Evolutionary conservation across 2,329 filamentous ascomycete species (phyloP).

Genomic region (Penicillium aurantiogriseum): DNA sequence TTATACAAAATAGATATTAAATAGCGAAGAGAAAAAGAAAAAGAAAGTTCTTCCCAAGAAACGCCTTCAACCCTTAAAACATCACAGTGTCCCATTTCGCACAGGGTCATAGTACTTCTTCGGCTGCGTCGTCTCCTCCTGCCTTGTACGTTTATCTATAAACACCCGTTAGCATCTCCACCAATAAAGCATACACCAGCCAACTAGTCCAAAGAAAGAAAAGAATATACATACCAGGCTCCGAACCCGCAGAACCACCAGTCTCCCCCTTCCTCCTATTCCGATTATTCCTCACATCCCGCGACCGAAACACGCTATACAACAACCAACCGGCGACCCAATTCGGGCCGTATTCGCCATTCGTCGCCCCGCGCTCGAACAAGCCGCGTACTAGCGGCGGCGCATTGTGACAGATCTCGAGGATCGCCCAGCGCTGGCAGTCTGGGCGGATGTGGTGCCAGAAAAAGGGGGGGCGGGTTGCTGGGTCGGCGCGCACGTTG

Average conservation of each 20-base stretch:
- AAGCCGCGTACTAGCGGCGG: slow-evolving; percentile 38
- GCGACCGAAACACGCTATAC: slow-evolving; percentile 49
- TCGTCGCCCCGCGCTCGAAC: slow-evolving; percentile 43
- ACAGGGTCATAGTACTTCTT: slow-evolving; percentile 46
- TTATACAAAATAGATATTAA: slow-evolving; percentile 5
- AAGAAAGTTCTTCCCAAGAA: neutral
- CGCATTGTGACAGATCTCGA: slow-evolving; percentile 45
- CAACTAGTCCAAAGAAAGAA: neutral
- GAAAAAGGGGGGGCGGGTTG: slow-evolving; percentile 44
- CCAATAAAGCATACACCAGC: neutral
- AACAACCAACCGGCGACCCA: slow-evolving; percentile 49
- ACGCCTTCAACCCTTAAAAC: neutral
- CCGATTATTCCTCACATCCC: slow-evolving; percentile 48
- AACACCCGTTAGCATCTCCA: neutral
- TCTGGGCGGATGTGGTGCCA: slow-evolving; percentile 49
- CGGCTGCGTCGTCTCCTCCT: slow-evolving; percentile 26
- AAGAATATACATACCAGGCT: slow-evolving; percentile 12
- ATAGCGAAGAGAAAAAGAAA: neutral
- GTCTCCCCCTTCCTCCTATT: slow-evolving; percentile 42
- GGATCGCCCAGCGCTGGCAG: slow-evolving; percentile 42
- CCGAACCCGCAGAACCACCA: slow-evolving; percentile 11
- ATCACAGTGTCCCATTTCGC: slow-evolving; percentile 35
- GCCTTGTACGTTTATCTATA: slow-evolving; percentile 25
- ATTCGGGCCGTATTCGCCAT: slow-evolving; percentile 47
- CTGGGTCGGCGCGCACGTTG: slow-evolving; percentile 37